A percentile compares a stretch with the other conserved stretches of the same genome.
Conservation (phyloP, 345 rosid species). For the Melastoma malabathricum region DNA sequence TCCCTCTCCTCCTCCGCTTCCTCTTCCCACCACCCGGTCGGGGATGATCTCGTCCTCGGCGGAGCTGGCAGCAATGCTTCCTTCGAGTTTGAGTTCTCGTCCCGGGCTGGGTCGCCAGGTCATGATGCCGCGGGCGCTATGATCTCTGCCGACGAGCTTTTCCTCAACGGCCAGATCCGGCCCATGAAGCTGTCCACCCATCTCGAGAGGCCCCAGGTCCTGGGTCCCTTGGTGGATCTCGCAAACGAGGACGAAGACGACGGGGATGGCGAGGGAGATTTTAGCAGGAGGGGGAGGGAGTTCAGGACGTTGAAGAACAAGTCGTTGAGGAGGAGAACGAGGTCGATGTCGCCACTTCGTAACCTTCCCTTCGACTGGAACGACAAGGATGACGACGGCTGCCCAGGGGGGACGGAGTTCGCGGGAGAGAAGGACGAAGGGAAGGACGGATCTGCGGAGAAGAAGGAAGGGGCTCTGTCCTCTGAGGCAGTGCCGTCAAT, state of each 20-base stretch:
- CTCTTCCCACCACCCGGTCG: slow-evolving; percentile 14
- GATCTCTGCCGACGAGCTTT: slow-evolving; percentile 90
- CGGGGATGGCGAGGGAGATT: background rate
- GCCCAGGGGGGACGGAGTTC: background rate
- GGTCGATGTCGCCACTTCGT: slow-evolving; percentile 83
- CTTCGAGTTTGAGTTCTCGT: slow-evolving; percentile 83
- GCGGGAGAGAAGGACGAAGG: background rate
- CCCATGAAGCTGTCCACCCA: slow-evolving; percentile 89
- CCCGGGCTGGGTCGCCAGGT: slow-evolving; percentile 33
- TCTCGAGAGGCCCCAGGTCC: slow-evolving; percentile 64
- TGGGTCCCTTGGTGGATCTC: slow-evolving; percentile 61
- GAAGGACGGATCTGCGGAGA: slow-evolving; percentile 1
- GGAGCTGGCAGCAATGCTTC: slow-evolving; percentile 15
- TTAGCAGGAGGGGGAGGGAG: slow-evolving; percentile 47
- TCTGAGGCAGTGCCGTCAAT: slow-evolving; percentile 22
- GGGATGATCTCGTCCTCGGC: background rate
- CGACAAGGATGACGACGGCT: slow-evolving; percentile 9
- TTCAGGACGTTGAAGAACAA: slow-evolving; percentile 39
- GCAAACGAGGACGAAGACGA: slow-evolving; percentile 30
- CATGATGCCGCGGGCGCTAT: slow-evolving; percentile 38
- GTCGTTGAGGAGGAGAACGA: slow-evolving; percentile 61
- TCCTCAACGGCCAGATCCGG: slow-evolving; percentile 81
- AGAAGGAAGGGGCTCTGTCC: background rate
- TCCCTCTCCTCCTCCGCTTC: slow-evolving; percentile 17
- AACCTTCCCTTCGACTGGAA: slow-evolving; percentile 28